A percentile compares a stretch with the other conserved stretches of the same genome.
These are phyloP conservation scores for Boeremia lycopersici DNA, from an alignment of 2,329 filamentous ascomycete genomes.

Conservation along the genomic window DNA sequence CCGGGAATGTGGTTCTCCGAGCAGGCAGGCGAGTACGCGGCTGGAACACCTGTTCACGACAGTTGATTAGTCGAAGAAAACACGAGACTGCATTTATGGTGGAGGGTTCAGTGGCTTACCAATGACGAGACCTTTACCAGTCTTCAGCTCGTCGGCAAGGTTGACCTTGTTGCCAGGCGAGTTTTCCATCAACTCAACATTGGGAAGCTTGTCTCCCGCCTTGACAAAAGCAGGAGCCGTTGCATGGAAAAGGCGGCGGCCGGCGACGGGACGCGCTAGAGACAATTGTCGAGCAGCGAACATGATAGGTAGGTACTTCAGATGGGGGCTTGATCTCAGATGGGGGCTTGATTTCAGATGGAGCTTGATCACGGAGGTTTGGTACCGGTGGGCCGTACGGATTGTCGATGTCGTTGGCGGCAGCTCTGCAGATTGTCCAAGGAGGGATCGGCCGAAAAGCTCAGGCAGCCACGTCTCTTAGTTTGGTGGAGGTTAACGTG, in stretches of 20 bases:
- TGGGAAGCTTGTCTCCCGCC: conserved; percentile 79
- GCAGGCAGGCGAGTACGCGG: conserved; percentile 63
- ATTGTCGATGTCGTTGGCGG: conserved; percentile 17
- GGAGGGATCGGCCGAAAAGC: conserved; percentile 4
- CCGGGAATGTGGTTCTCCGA: conserved; percentile 78
- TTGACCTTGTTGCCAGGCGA: conserved; percentile 94
- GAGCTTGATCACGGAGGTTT: conserved; percentile 2
- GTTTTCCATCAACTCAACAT: conserved; percentile 77
- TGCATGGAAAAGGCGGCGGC: conserved; percentile 63
- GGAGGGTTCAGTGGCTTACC: conserved; percentile 29
- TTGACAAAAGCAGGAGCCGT: conserved; percentile 69
- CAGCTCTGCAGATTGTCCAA: conserved; percentile 3
- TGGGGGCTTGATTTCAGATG: background rate
- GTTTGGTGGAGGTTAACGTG: background rate
- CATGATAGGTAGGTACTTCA: conserved; percentile 18
- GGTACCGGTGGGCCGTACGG: background rate
- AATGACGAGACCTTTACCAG: conserved; percentile 78
- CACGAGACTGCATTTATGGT: background rate
- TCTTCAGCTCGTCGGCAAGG: conserved; percentile 73
- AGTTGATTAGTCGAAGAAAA: conserved; percentile 2
- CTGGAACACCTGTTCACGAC: conserved; percentile 44
- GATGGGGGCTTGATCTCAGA: background rate
- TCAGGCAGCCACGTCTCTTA: conserved; percentile 13
- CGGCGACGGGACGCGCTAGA: conserved; percentile 25
- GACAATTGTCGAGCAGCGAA: conserved; percentile 34